Evolutionary conservation across 2,329 filamentous ascomycete species (phyloP).

Genomic region (Neofusicoccum sp.): DNA sequence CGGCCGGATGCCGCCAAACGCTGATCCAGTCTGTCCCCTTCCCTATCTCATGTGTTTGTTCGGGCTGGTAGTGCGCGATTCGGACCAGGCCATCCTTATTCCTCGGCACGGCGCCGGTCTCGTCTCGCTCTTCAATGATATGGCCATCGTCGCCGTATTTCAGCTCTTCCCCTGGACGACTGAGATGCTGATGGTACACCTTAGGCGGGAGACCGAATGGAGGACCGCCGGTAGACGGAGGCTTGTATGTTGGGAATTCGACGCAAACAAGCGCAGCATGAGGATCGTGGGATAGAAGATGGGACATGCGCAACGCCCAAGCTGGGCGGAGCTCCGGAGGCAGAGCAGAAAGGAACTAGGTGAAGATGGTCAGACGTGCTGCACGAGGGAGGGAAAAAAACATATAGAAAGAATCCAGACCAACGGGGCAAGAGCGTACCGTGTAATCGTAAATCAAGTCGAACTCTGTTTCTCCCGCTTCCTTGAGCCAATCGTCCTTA

Average conservation of each 20-base stretch:
- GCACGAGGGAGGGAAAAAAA: not conserved
- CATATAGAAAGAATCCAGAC: conserved; percentile 1
- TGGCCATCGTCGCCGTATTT: conserved; percentile 58
- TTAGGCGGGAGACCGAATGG: conserved; percentile 69
- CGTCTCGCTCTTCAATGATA: conserved; percentile 48
- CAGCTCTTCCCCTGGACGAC: conserved; percentile 65
- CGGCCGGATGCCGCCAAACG: conserved; percentile 43
- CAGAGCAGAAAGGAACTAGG: conserved; percentile 61
- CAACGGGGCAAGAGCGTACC: conserved; percentile 35
- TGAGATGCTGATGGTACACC: conserved; percentile 70
- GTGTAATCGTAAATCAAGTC: conserved; percentile 67
- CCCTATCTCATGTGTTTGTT: conserved; percentile 56
- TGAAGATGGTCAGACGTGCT: conserved; percentile 9
- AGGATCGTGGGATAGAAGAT: conserved; percentile 48
- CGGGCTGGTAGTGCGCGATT: conserved; percentile 56
- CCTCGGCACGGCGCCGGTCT: conserved; percentile 26
- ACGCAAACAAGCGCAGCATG: conserved; percentile 61
- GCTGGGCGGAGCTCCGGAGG: conserved; percentile 53
- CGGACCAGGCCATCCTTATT: conserved; percentile 41
- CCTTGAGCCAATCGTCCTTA: conserved; percentile 55
- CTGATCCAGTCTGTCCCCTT: conserved; percentile 51
- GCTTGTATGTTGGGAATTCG: conserved; percentile 76
- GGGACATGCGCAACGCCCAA: conserved; percentile 57
- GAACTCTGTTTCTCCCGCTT: conserved; percentile 48
- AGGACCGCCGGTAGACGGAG: conserved; percentile 63